Conservation (phyloP, 2,329 filamentous ascomycete species). For the Ophiostoma angusticollis region DNA sequence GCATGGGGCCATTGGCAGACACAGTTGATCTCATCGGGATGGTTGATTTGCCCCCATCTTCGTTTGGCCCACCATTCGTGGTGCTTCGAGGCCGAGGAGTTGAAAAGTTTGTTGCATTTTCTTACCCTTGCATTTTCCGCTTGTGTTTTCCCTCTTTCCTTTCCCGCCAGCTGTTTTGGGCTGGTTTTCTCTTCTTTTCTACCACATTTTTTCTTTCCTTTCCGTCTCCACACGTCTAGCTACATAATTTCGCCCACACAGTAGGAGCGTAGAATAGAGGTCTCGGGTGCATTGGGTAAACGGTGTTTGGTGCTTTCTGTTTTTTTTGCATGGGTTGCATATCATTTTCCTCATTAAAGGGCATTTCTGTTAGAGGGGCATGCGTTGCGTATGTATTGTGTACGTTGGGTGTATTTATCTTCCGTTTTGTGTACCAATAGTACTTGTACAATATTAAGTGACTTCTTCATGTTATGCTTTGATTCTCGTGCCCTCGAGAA, state of each 20-base stretch:
- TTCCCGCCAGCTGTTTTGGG: no score
- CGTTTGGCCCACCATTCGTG: no score
- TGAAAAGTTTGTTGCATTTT: slow-evolving; percentile 8
- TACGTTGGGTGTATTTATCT: slow-evolving; percentile 7
- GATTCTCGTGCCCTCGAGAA: neutral
- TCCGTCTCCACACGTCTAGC: slow-evolving; percentile 1
- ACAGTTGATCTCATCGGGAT: no score
- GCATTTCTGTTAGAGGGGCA: slow-evolving; percentile 4
- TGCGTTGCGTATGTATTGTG: slow-evolving; percentile 6
- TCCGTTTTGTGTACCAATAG: slow-evolving; percentile 5
- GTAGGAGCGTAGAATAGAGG: slow-evolving; percentile 12
- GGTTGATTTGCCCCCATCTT: no score
- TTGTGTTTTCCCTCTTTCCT: slow-evolving; percentile 2
- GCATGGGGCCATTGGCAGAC: no score
- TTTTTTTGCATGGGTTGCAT: slow-evolving; percentile 7
- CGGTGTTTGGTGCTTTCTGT: slow-evolving; percentile 5
- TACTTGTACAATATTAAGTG: slow-evolving; percentile 13
- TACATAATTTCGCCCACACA: slow-evolving; percentile 9
- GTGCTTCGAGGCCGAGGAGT: neutral
- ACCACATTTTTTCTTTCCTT: neutral
- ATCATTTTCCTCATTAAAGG: slow-evolving; percentile 3
- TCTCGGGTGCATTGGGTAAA: slow-evolving; percentile 12
- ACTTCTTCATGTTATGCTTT: neutral
- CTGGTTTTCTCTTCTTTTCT: slow-evolving; percentile 2
- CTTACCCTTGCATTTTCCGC: neutral